Base-by-base conservation (phyloP, 495 filamentous ascomycete genomes). In the Friedmanniomyces endolithicus region DNA sequence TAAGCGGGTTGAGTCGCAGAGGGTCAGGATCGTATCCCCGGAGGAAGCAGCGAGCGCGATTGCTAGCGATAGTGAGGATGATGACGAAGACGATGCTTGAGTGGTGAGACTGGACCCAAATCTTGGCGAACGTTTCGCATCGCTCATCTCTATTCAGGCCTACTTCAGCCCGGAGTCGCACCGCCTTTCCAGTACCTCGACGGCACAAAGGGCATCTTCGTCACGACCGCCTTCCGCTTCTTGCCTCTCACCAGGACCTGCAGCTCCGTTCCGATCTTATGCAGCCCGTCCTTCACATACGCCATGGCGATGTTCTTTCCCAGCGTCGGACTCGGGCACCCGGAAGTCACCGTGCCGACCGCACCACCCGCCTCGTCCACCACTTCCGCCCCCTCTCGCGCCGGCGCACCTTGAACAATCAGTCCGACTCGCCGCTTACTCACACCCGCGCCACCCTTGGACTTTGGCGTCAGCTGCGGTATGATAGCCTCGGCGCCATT, bases 281-380 rank as follows among this genome's bases (percentile, higher is more conserved):
- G 86, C 64, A 83, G 66, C 0, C 88, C 88, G 58, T 82, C 77
- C 70, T 82, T 81, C 58, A 98, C 73, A 66, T 97, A 98, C 0
- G 84, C 92, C 92, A 98, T 98, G 40, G 94, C 90, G 52, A 98
- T 88, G 65, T 96, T 96, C 66, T 80, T 83, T 23, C 80, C 82
- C 17, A 95, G 72, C 0, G 83, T 86, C 6, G 90, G 92, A 62
- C 85, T 88, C 0, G 92, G 92, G 58, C 89, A 84, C 8, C 92
- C 92, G 50, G 86, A 90, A 8, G 92, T 98, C 52, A 98, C 76
- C n/a, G 76, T 76, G 9, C 83, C 80, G 34, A 82, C 75, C 53
- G 71, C 72, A n/a, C 79, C 71, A 11, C 77, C 78, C 12, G 72
- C 72, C 41, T 75, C 70, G 53, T 81, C 73, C 14, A 89, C 69